phyloP scores from a whole-genome alignment of 305 asterid species.

The Withania somnifera region DNA sequence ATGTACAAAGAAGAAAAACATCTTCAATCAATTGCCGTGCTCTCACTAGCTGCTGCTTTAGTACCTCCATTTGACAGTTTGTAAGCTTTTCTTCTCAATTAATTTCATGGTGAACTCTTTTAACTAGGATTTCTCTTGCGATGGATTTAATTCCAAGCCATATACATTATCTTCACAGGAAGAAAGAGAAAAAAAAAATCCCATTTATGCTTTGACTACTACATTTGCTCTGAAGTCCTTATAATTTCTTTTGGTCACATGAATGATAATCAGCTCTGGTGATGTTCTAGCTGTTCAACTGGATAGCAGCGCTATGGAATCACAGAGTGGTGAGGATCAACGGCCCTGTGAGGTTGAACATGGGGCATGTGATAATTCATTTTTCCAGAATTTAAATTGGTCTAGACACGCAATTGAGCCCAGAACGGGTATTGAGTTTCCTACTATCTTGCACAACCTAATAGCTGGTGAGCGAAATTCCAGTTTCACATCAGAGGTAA shows the following conservation, averaged over 20 bases:
- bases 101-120: neutral
- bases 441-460: slow-evolving; percentile 53
- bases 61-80: slow-evolving; percentile 61
- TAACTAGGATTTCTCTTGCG: neutral
- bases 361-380: slow-evolving; percentile 35
- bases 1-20: slow-evolving; percentile 45
- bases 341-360: slow-evolving; percentile 60
- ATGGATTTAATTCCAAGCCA: neutral
- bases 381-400: slow-evolving; percentile 46
- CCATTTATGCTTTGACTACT: neutral
- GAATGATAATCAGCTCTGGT: slow-evolving; percentile 36
- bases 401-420: slow-evolving; percentile 60
- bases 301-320: slow-evolving; percentile 37
- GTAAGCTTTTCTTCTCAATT: slow-evolving; percentile 34
- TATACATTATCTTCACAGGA: neutral
- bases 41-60: slow-evolving; percentile 66
- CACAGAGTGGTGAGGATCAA: slow-evolving; percentile 37
- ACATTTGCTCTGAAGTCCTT: neutral
- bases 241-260: slow-evolving; percentile 1
- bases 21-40: slow-evolving; percentile 46
- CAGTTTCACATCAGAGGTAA: slow-evolving; percentile 67
- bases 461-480: slow-evolving; percentile 38
- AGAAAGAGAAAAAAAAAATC: neutral
- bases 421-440: slow-evolving; percentile 89
- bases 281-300: slow-evolving; percentile 41